phyloP scores from a whole-genome alignment of 805 yeast species.

The Cyberlindnera nakhonratchasimensis region DNA sequence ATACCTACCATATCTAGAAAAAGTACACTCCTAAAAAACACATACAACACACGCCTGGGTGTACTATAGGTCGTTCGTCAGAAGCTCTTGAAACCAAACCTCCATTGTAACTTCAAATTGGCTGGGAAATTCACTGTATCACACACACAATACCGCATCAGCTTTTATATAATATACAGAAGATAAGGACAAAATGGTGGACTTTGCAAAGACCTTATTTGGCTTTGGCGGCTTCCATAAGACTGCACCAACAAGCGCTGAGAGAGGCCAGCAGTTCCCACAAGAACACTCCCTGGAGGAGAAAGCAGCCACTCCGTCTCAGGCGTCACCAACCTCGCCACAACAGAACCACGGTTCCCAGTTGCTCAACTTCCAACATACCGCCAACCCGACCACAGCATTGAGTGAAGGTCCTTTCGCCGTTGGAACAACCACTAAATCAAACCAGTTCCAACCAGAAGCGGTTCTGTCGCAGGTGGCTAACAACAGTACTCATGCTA shows the following conservation, averaged over 20 bases:
- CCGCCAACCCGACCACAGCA: conserved; percentile 68
- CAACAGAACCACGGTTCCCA: conserved; percentile 19
- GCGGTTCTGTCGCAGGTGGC: conserved; percentile 34
- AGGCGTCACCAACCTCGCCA: conserved; percentile 9
- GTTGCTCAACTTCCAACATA: conserved; percentile 40
- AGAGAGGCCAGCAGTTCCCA: conserved; percentile 8
- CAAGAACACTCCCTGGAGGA: conserved; percentile 12
- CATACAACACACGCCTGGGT: no score
- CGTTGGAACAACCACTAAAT: conserved; percentile 60
- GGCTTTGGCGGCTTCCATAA: conserved; percentile 33
- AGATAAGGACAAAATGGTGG: conserved; percentile 33
- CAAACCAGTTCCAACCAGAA: conserved; percentile 33
- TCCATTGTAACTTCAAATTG: no score
- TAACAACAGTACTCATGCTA: conserved; percentile 13
- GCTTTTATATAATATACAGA: no score
- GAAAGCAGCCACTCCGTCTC: conserved; percentile 5
- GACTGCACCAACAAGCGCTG: conserved; percentile 15
- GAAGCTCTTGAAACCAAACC: no score
- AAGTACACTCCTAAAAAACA: no score
- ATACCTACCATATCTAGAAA: no score
- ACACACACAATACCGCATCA: no score
- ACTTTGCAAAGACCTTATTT: conserved; percentile 38
- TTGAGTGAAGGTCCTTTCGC: conserved; percentile 58
- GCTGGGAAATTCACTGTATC: no score
- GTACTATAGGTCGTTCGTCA: no score